Percentiles rank a stretch among this genome's conserved stretches.
phyloP scores from a whole-genome alignment of 2,329 filamentous ascomycete genomes.

The Thielaviopsis euricoi region DNA sequence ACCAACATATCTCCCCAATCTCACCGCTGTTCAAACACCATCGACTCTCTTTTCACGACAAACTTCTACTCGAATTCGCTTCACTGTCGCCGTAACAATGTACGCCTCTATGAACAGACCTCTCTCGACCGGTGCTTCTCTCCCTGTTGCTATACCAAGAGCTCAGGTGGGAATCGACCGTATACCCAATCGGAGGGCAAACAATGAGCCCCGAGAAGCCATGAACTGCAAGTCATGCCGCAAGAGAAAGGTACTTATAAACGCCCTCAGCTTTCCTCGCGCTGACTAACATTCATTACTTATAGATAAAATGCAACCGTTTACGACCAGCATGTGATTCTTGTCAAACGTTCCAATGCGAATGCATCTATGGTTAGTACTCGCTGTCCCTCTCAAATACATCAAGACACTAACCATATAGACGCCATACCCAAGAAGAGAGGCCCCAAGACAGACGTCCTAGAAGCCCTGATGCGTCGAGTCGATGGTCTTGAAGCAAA shows the following conservation, averaged over 20 bases:
- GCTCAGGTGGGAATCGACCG: constrained; percentile 71
- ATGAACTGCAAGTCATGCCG: constrained; percentile 96
- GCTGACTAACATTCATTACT: constrained; percentile 8
- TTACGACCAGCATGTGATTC: constrained; percentile 73
- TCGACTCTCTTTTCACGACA: too few species aligned
- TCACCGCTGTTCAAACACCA: too few species aligned
- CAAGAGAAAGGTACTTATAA: constrained; percentile 59
- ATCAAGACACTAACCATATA: constrained; percentile 19
- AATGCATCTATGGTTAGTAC: constrained; percentile 67
- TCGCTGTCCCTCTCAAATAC: not conserved
- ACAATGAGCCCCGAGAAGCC: constrained; percentile 65
- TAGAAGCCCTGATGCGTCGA: constrained; percentile 69
- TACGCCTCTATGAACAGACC: constrained; percentile 27
- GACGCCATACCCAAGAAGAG: constrained; percentile 82
- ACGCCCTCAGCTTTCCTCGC: not conserved
- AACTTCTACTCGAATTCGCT: too few species aligned
- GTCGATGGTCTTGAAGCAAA: constrained; percentile 74
- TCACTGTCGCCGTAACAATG: constrained; percentile 16
- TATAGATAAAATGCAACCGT: constrained; percentile 81
- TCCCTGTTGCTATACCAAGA: constrained; percentile 45
- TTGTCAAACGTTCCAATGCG: constrained; percentile 76
- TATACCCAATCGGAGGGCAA: constrained; percentile 50
- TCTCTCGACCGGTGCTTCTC: constrained; percentile 24
- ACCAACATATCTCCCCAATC: too few species aligned
- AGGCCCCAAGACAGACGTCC: constrained; percentile 76